Base-by-base conservation (phyloP, 2,329 filamentous ascomycete species). In the Diplodia mutila region DNA sequence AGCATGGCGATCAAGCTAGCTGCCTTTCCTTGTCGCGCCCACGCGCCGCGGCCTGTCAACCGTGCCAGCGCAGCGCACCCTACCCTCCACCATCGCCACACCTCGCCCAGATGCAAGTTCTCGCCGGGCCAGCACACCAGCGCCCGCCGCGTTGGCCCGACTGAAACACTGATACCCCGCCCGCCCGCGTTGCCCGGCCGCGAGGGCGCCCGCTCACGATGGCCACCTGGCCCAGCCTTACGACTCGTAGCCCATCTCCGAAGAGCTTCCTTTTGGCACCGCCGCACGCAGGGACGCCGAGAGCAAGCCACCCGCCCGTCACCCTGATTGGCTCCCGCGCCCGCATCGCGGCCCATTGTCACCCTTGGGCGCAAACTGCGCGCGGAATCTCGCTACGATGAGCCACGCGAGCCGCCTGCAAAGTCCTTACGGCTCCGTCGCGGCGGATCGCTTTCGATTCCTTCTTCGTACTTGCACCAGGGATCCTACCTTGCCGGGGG, bases 231-330 rank as follows among this genome's bases (percentile, higher is more conserved):
- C 57, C 57, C 34, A 25, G 34, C 27, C 53, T 39, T 57, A 63
- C 59, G 42, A 48, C 21, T 48, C 27, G 42, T 11, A 27, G 57
- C 59, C 59, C 59, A 63, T 63, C 59, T 63, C 59, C 59, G 59
- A 51, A 63, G 59, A 63, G 59, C 59, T 63, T 49, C 59, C 59
- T 63, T 61, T 61, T 32, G 46, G 59, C 27, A 51, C 46, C 21
- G 59, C 59, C 59, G 46, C 46, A 63, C 59, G 59, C 59, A 63
- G 59, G 59, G 59, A 63, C 59, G 59, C 57, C 39, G 39, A 32
- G 54, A 21, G 34, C 25, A 46, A 49, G 57, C 57, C 48, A 42
- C 57, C 39, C 57, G 57, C 57, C 39, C 42, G 5, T 3, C 42
- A 16, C 11, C 21, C 39, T 63, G 59, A 63, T 63, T 63, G 59